Base-by-base conservation (phyloP, 192 early-diverging fungal species). In the Backusella luteola region DNA sequence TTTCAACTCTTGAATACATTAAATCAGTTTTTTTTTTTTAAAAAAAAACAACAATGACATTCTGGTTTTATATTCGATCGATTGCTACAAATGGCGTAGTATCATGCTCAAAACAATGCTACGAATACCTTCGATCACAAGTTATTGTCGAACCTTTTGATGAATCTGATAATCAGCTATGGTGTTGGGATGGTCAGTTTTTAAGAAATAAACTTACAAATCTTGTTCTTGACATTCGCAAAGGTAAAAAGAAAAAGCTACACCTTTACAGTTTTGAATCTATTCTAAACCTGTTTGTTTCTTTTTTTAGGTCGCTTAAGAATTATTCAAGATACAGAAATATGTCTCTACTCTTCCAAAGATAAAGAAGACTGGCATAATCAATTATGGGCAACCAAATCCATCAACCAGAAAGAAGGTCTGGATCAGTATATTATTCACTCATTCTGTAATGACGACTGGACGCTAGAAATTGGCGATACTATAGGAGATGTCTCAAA, bases 241-340 rank as follows among this genome's bases (percentile, higher is more conserved):
- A 82, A 82, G 81, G 81, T 79, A 73, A 71, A 35, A 26, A 49
- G 12, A 6, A 39, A 38, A 21, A 52, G 23, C 0, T 2, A 36
- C 6, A 12, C 19, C 32, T 70, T 34, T 32, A n/a, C 7, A 49
- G 11, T 35, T 6, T 34, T 67, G 29, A 34, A 36, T 32, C 0
- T 32, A 32, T 66, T 69, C 9, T 17, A 66, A 34, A 38, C 6
- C 23, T 12, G 11, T 12, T 39, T 17, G 15, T 15, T 6, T 76
- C 71, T 36, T 29, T 63, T 36, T 29, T 63, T 9, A 81, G 81
- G 81, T 23, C 81, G 81, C 21, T 63, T 82, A 11, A 69, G 81
- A 39, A 59, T 82, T 35, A 82, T 82, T n/a, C 74, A 82, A 70
- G 81, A 83, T 34, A 83, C 81, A 17, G 81, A 83, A 59, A 73